Conservation (phyloP, 176 grass and related monocot species). For the Triticum monococcum region DNA sequence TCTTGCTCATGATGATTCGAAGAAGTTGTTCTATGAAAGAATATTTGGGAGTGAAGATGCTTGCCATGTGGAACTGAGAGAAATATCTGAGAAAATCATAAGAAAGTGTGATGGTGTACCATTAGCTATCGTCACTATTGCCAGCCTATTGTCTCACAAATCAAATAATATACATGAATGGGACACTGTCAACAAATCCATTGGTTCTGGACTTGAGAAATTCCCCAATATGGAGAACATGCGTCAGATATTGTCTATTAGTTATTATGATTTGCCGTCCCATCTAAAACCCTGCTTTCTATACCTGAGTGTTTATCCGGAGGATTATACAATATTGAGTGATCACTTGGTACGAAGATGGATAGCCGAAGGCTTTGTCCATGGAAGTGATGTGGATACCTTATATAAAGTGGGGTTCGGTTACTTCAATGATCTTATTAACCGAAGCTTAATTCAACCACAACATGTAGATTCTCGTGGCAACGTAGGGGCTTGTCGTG, state of each 20-base stretch:
- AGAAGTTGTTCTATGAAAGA: conserved; percentile 5
- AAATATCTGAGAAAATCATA: conserved; percentile 12
- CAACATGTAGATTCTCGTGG: no score
- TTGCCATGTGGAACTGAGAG: not conserved
- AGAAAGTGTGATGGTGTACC: conserved; percentile 16
- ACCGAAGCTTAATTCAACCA: no score
- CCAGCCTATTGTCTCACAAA: conserved; percentile 1
- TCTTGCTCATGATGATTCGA: not conserved
- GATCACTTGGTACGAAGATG: conserved; percentile 19
- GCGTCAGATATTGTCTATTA: conserved; percentile 28
- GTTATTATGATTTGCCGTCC: conserved; percentile 17
- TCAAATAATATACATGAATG: not conserved
- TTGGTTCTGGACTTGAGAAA: conserved; percentile 21
- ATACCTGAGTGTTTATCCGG: conserved; percentile 28
- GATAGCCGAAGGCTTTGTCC: not conserved
- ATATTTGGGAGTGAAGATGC: not conserved
- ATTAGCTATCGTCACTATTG: conserved; percentile 18
- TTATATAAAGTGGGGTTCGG: no score
- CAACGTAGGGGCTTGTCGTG: no score
- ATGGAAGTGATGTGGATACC: no score
- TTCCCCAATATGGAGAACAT: conserved; percentile 8
- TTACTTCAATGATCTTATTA: no score
- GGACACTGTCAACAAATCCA: not conserved
- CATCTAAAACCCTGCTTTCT: not conserved
- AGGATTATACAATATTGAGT: conserved; percentile 26